These are phyloP conservation scores for Neofusicoccum cordaticola DNA, from an alignment of 2,329 filamentous ascomycete genomes.

Conservation along the genomic window DNA sequence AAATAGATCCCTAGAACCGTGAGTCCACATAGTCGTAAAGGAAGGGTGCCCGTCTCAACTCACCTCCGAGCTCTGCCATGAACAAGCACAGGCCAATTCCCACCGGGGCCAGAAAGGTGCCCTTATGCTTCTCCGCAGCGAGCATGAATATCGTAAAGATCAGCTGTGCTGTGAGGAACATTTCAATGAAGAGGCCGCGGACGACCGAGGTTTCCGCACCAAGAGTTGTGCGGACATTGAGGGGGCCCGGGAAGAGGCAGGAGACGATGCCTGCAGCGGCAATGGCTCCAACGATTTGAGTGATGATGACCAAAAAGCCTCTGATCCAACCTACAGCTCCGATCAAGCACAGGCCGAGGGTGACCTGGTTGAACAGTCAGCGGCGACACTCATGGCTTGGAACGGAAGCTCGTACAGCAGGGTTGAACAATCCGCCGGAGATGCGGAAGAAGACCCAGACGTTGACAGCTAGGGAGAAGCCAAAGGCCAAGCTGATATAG, in stretches of 20 bases:
- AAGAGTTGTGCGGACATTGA: slow-evolving; percentile 47
- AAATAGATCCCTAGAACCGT: slow-evolving; percentile 40
- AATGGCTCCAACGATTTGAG: slow-evolving; percentile 47
- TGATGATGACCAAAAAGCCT: slow-evolving; percentile 41
- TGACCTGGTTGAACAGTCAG: slow-evolving; percentile 33
- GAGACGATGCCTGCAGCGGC: slow-evolving; percentile 45
- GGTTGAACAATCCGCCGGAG: slow-evolving; percentile 38
- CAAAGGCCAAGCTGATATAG: slow-evolving; percentile 42
- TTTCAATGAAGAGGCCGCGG: slow-evolving; percentile 50
- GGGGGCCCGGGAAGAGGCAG: slow-evolving; percentile 44
- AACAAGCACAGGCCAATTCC: slow-evolving; percentile 47
- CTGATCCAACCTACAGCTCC: slow-evolving; percentile 48
- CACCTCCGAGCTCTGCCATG: slow-evolving; percentile 45
- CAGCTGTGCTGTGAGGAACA: slow-evolving; percentile 50
- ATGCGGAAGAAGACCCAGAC: slow-evolving; percentile 47
- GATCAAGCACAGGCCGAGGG: slow-evolving; percentile 47
- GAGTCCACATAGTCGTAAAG: neutral
- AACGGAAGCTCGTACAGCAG: slow-evolving; percentile 25
- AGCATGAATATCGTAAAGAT: slow-evolving; percentile 51
- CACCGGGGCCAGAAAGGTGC: slow-evolving; percentile 40
- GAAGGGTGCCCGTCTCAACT: neutral
- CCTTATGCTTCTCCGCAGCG: slow-evolving; percentile 41
- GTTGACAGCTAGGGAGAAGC: slow-evolving; percentile 44
- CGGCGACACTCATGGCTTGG: neutral
- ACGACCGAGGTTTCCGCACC: slow-evolving; percentile 40